Base-by-base conservation (phyloP, 1,284 basidiomycete genomes). In the Papiliotrema fonsecae region DNA sequence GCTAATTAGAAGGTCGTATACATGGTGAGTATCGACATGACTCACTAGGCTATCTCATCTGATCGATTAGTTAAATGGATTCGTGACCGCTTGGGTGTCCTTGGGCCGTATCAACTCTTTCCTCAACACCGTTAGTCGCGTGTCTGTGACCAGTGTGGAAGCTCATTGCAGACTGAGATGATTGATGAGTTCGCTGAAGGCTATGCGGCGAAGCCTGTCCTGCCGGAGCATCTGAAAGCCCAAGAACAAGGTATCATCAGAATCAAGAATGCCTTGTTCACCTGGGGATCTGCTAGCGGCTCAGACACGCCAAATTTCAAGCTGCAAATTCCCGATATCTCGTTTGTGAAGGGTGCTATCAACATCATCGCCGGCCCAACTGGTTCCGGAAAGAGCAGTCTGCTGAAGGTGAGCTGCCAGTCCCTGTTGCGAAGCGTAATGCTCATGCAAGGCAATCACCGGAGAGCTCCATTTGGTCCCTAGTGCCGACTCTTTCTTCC, bases 331-430 rank as follows among this genome's bases (percentile, higher is more conserved):
- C 72, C 79, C 4, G 77, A 82, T 52, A 61, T 85, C 1, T 58
- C 75, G 2, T 85, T 86, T 72, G 77, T 77, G 45, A 76, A 71
- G 34, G 78, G 79, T 21, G 69, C 75, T 54, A 73, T 85, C 56
- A 84, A 82, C 61, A 65, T 85, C 27, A 78, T 86, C 47, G 73
- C 82, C 28, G 83, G 84, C 18, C 78, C 82, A 1, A 83, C 73
- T 0, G 73, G 72, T 27, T 62, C 61, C 36, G 73, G 73, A 41
- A 75, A 75, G 56, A 65, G 62, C n/a, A 65, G 65, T 19, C 44
- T 75, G 13, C 61, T 75, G 19, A 64, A 65, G 52, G 66, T 64
- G 25, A 58, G 57, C 48, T 25, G 9, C 10, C 5, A 4, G n/a
- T 22, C 14, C 14, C 13, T 22, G 3, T 2, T 3, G 7, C 13